Evolutionary conservation across 148 eudicot species (phyloP).

Genomic region (Pouteria glomerata): DNA sequence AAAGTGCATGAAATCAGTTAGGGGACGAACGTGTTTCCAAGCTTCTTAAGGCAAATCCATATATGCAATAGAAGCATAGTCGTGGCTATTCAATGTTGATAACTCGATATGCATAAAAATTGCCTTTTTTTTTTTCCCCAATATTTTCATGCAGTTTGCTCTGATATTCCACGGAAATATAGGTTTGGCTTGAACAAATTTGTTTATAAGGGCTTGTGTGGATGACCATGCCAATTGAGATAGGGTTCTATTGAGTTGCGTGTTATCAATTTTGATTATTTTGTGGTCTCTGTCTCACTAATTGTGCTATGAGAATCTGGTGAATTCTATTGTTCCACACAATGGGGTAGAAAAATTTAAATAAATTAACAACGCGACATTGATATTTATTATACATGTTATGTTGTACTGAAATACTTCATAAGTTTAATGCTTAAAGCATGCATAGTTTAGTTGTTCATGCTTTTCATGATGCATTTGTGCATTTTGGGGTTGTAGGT

Average conservation of each 20-base stretch:
- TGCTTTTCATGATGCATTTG: background rate
- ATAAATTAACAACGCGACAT: background rate
- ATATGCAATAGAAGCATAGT: no score
- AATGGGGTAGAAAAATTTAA: background rate
- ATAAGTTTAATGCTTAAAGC: background rate
- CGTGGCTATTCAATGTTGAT: no score
- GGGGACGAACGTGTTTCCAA: background rate
- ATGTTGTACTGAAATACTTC: background rate
- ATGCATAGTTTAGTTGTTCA: background rate
- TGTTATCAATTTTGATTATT: background rate
- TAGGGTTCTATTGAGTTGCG: background rate
- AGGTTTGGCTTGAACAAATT: background rate
- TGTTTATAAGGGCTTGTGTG: background rate
- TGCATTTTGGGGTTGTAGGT: background rate
- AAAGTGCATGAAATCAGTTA: background rate
- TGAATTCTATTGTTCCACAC: background rate
- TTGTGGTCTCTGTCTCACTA: background rate
- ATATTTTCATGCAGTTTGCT: background rate
- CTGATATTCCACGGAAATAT: background rate
- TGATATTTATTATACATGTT: background rate
- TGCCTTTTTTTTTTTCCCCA: background rate
- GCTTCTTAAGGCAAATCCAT: no score
- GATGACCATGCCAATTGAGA: background rate
- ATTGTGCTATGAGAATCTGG: background rate
- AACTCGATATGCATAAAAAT: no score